A percentile compares a stretch with the other conserved stretches of the same genome.
Evolutionary conservation across 75 land plant genomes (phyloP).

Genomic region (Larix kaempferi): DNA sequence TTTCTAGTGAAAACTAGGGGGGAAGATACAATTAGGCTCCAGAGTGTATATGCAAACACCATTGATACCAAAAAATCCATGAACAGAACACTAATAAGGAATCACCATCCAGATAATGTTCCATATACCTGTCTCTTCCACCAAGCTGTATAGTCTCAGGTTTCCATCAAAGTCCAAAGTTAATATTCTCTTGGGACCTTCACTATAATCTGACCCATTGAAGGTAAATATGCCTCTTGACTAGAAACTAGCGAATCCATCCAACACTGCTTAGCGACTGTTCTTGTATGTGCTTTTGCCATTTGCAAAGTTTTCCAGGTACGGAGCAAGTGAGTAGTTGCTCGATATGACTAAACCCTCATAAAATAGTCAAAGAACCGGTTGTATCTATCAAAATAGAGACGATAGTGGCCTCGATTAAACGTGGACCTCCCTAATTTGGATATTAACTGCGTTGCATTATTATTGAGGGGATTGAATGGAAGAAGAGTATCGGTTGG

Average conservation of each 20-base stretch:
- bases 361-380: background rate
- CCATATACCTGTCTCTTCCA: constrained; percentile 17
- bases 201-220: constrained; percentile 34
- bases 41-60: constrained; percentile 36
- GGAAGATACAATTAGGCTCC: constrained; percentile 33
- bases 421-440: background rate
- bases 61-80: constrained; percentile 47
- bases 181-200: constrained; percentile 24
- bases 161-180: constrained; percentile 54
- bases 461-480: constrained; percentile 8
- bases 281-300: constrained; percentile 17
- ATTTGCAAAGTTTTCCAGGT: background rate
- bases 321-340: background rate
- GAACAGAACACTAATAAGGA: constrained; percentile 19
- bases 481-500: constrained; percentile 26
- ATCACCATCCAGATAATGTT: constrained; percentile 38
- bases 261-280: constrained; percentile 22
- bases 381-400: background rate
- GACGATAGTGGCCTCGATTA: background rate
- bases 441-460: background rate
- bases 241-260: constrained; percentile 19
- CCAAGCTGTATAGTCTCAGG: constrained; percentile 39
- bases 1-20: constrained; percentile 26
- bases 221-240: constrained; percentile 31
- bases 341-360: background rate